phyloP scores from a whole-genome alignment of 352 stramenopile species.

The Globisporangium perplexum region DNA sequence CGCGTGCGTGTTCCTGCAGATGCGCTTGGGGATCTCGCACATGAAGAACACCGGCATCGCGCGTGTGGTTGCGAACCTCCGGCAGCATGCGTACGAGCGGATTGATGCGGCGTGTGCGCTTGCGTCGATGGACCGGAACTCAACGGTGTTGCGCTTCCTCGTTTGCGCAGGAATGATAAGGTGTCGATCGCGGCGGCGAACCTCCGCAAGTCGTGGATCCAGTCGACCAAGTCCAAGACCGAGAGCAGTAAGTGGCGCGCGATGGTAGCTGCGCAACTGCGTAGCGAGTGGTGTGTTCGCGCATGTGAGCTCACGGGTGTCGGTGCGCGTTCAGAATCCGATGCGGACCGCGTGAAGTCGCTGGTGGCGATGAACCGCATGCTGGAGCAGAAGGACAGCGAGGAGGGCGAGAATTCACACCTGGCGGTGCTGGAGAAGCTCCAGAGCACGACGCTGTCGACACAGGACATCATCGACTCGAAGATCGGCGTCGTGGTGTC shows the following conservation, averaged over 20 bases:
- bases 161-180: constrained; percentile 61
- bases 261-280: too few relatives aligned
- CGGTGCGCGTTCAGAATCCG: too few relatives aligned
- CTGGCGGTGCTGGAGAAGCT: constrained; percentile 50
- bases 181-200: constrained; percentile 63
- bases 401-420: constrained; percentile 28
- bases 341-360: constrained; percentile 29
- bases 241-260: constrained; percentile 13
- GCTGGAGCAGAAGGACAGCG: constrained; percentile 37
- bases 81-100: constrained; percentile 59
- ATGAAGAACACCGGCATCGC: constrained; percentile 68
- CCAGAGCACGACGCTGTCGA: constrained; percentile 55
- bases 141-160: too few relatives aligned
- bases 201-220: constrained; percentile 69
- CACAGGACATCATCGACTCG: constrained; percentile 72
- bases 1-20: constrained; percentile 22
- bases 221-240: constrained; percentile 43
- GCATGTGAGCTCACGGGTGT: too few relatives aligned
- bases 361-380: constrained; percentile 47
- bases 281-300: neutral
- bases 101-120: too few relatives aligned
- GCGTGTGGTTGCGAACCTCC: constrained; percentile 52
- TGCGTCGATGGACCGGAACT: too few relatives aligned
- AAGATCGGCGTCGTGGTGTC: constrained; percentile 73
- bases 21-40: constrained; percentile 52